Conservation (phyloP, 768 basidiomycete species). For the Phlebiopsis gigantea region DNA sequence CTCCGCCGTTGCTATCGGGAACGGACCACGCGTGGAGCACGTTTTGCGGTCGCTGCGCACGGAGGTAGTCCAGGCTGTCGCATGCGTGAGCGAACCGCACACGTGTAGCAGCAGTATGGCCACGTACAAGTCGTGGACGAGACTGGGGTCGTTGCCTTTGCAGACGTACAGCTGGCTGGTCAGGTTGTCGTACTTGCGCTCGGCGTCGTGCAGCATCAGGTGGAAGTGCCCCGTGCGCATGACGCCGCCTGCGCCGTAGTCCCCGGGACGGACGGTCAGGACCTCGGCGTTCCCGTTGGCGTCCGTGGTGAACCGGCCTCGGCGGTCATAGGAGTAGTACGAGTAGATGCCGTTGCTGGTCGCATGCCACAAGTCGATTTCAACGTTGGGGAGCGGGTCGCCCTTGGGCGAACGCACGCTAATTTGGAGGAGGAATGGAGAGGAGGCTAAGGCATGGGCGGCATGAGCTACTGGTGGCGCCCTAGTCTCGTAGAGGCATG, state of each 20-base stretch:
- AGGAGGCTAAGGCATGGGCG: slow-evolving; percentile 8
- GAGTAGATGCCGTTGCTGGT: slow-evolving; percentile 18
- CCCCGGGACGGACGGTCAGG: slow-evolving; percentile 20
- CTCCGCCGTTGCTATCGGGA: slow-evolving; percentile 6
- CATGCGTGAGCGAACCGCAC: not conserved
- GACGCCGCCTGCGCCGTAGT: slow-evolving; percentile 13
- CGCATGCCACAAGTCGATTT: slow-evolving; percentile 24
- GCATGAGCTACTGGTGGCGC: not conserved
- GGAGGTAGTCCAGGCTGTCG: slow-evolving; percentile 15
- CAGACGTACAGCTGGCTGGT: slow-evolving; percentile 23
- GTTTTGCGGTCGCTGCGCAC: slow-evolving; percentile 8
- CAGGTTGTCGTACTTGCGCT: slow-evolving; percentile 9
- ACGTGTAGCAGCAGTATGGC: not conserved
- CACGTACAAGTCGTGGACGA: slow-evolving; percentile 19
- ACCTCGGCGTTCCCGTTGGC: slow-evolving; percentile 18
- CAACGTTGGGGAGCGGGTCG: slow-evolving; percentile 17
- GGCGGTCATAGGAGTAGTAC: slow-evolving; percentile 18
- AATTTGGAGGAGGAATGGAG: slow-evolving; percentile 8
- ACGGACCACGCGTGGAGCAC: slow-evolving; percentile 14
- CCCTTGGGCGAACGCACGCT: slow-evolving; percentile 18
- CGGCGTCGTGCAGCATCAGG: slow-evolving; percentile 12
- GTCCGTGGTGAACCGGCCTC: slow-evolving; percentile 19
- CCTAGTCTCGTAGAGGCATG: not conserved
- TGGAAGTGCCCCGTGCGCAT: slow-evolving; percentile 20
- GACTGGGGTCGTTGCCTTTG: slow-evolving; percentile 17